Conservation (phyloP, 805 yeast genomes). For the Candida fluviatilis region DNA sequence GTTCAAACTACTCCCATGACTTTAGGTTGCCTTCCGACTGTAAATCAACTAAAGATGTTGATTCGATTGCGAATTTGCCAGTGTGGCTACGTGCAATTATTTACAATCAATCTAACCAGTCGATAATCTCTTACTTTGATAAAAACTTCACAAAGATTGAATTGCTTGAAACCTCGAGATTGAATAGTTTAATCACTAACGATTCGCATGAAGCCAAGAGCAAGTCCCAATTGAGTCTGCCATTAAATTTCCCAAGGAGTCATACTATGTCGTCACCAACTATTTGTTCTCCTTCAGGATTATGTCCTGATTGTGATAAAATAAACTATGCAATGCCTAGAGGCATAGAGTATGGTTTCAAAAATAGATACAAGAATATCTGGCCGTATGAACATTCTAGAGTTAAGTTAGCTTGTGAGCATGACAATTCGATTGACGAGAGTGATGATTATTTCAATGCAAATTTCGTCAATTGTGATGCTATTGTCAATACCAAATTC, state of each 20-base stretch:
- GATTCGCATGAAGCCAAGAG: not conserved
- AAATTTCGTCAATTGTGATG: slow-evolving; percentile 32
- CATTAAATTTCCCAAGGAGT: not conserved
- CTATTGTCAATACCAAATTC: slow-evolving; percentile 15
- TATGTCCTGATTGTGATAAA: slow-evolving; percentile 41
- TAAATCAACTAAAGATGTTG: slow-evolving; percentile 7
- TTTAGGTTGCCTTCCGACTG: slow-evolving; percentile 18
- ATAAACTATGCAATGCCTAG: slow-evolving; percentile 36
- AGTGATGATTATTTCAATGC: slow-evolving; percentile 44
- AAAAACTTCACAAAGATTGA: slow-evolving; percentile 36
- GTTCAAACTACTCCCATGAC: slow-evolving; percentile 15
- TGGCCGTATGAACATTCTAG: slow-evolving; percentile 50
- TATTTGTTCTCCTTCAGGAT: slow-evolving; percentile 35
- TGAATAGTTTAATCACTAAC: slow-evolving; percentile 20
- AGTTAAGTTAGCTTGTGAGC: slow-evolving; percentile 22
- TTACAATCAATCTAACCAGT: slow-evolving; percentile 12
- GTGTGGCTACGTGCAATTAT: slow-evolving; percentile 27
- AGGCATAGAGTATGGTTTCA: slow-evolving; percentile 43
- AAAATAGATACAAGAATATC: slow-evolving; percentile 42
- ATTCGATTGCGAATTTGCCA: slow-evolving; percentile 19
- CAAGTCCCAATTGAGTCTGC: not conserved
- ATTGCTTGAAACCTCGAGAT: slow-evolving; percentile 31
- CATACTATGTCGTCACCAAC: slow-evolving; percentile 12
- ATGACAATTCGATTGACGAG: slow-evolving; percentile 7
- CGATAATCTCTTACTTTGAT: slow-evolving; percentile 21